phyloP scores from a whole-genome alignment of 106 monocot genomes.

The Dioscorea zingiberensis region DNA sequence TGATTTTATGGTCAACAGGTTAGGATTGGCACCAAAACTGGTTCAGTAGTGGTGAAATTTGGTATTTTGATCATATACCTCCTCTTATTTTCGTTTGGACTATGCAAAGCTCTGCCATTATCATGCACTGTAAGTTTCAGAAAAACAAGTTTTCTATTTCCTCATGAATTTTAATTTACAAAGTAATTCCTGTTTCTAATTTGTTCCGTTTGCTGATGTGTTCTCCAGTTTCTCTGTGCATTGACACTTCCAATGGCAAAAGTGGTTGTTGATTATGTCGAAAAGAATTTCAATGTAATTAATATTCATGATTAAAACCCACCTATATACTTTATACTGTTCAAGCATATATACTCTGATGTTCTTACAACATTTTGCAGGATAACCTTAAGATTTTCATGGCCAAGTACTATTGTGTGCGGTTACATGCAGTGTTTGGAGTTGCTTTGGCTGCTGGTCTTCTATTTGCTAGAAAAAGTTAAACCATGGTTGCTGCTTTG shows the following conservation, averaged over 20 bases:
- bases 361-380: conserved; percentile 22
- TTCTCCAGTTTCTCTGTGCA: conserved; percentile 48
- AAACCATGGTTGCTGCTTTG: not conserved
- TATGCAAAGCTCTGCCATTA: conserved; percentile 61
- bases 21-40: conserved; percentile 67
- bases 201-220: not conserved
- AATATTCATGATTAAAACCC: too few relatives aligned
- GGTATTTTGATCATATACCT: conserved; percentile 49
- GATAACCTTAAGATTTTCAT: conserved; percentile 79
- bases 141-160: not conserved
- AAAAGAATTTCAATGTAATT: conserved; percentile 66
- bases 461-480: conserved; percentile 42
- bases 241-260: conserved; percentile 66
- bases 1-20: conserved; percentile 37
- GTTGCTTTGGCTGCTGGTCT: conserved; percentile 59
- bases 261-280: conserved; percentile 49
- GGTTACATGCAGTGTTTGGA: conserved; percentile 82
- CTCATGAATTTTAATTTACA: not conserved
- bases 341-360: not conserved
- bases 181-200: not conserved
- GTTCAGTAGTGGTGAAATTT: conserved; percentile 54
- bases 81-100: conserved; percentile 37
- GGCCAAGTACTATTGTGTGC: conserved; percentile 92
- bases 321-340: too few relatives aligned
- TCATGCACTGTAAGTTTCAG: conserved; percentile 45